Evolutionary conservation across 768 basidiomycete species (phyloP).

Genomic region (Hygrocybe punicea): DNA sequence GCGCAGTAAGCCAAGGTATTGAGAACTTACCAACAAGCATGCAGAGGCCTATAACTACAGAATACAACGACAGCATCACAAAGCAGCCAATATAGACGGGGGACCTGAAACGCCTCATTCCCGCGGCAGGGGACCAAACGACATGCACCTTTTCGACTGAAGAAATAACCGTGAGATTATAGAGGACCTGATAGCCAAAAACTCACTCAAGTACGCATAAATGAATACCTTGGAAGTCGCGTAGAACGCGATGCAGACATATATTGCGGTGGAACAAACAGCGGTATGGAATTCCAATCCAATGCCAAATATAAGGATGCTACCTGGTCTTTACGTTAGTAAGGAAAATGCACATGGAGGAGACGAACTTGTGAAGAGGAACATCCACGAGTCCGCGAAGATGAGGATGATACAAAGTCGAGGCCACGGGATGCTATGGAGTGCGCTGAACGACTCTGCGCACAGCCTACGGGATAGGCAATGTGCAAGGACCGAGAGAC

Average conservation of each 20-base stretch:
- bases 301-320: slow-evolving; percentile 43
- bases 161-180: not conserved
- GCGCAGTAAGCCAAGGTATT: not conserved
- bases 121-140: slow-evolving; percentile 40
- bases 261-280: slow-evolving; percentile 43
- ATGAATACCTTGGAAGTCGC: slow-evolving; percentile 44
- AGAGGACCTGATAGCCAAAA: slow-evolving; percentile 4
- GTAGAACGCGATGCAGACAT: slow-evolving; percentile 44
- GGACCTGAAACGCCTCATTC: slow-evolving; percentile 35
- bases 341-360: slow-evolving; percentile 4
- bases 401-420: slow-evolving; percentile 41
- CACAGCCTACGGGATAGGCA: not conserved
- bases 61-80: slow-evolving; percentile 36
- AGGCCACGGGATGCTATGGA: slow-evolving; percentile 24
- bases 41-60: slow-evolving; percentile 39
- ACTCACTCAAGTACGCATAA: slow-evolving; percentile 45
- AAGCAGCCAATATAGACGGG: slow-evolving; percentile 43
- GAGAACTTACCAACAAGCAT: slow-evolving; percentile 18
- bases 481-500: not conserved
- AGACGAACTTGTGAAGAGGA: slow-evolving; percentile 39
- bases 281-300: slow-evolving; percentile 38
- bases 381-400: slow-evolving; percentile 45
- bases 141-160: slow-evolving; percentile 47
- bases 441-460: not conserved
- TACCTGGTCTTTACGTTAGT: slow-evolving; percentile 27